A percentile compares a stretch with the other conserved stretches of the same genome.
phyloP scores from a whole-genome alignment of 257 asterid genomes.

The Nicotiana paniculata region DNA sequence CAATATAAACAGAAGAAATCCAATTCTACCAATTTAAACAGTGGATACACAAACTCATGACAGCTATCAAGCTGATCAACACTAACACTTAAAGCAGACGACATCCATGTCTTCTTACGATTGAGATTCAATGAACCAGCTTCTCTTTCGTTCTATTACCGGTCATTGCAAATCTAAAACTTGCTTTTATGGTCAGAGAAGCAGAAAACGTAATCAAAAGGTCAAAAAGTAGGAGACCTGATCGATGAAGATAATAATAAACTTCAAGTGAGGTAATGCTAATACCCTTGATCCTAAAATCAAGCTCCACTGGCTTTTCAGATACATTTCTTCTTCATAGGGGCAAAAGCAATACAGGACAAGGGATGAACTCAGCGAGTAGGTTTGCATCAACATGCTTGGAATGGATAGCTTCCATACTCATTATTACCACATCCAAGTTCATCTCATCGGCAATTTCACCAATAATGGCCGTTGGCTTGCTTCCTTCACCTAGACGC shows the following conservation, averaged over 20 bases:
- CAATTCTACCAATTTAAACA: neutral
- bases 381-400: constrained; percentile 96
- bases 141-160: neutral
- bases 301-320: neutral
- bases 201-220: neutral
- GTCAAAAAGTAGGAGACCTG: neutral
- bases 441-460: constrained; percentile 96
- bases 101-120: neutral
- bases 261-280: neutral
- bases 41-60: neutral
- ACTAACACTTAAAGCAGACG: neutral
- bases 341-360: constrained; percentile 85
- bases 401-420: constrained; percentile 97
- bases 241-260: neutral
- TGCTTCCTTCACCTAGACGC: constrained; percentile 86
- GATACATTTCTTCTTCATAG: constrained; percentile 25
- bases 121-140: neutral
- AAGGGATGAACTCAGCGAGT: constrained; percentile 91
- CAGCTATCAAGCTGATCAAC: neutral
- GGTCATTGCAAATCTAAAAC: neutral
- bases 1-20: neutral
- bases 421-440: constrained; percentile 86
- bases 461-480: constrained; percentile 91
- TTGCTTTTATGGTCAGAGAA: neutral
- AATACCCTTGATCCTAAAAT: neutral